Evolutionary conservation across 2,329 filamentous ascomycete genomes (phyloP), one percentile per base, ranked within the genome.

Genomic region (Aureobasidium sp.): DNA sequence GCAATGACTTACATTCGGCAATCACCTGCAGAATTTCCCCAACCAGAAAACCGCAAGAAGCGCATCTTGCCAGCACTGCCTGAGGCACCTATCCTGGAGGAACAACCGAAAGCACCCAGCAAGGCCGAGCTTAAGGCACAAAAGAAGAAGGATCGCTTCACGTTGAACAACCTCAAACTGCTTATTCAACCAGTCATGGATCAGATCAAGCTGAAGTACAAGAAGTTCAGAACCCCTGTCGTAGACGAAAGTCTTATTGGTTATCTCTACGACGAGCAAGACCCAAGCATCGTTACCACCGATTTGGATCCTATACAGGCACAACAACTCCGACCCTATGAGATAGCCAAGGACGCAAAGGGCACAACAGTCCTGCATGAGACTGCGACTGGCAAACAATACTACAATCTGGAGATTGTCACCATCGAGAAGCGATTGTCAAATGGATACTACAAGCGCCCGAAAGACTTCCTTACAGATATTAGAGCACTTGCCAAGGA

Each of bases 351-450:
- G 67, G 93, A 99, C 72, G 86, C 86, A 65, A 84, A 94, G 65
- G 92, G 89, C 9, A 85, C 88, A 11, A 81, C 85, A 44, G 91
- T 92, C 16, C 78, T 99, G 48, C 80, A 85, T 42, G 89, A 97
- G 66, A 86, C 84, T 5, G 81, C 82, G 2, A 90, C 86, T 1
- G 86, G 86, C 62, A 96, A 94, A 73, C 94, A 92, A 73, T 97
- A 87, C 73, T 97, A 97, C 78, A 99, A 99, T 67, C 79, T 99
- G 49, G 92, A 97, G 70, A 89, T 93, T 11, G 88, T 88, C 3
- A 93, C 89, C 1, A 97, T 99, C 59, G 94, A 99, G 76, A 91
- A 96, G 72, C 87, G 94, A n/a, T 79, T 99, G 37, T 95, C 91
- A 5, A 97, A 99, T 72, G 94, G 94, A 5, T 99, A 91, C 75